Evolutionary conservation across 768 basidiomycete genomes (phyloP), one percentile per base, ranked within the genome.

Genomic region (Boletus subcaerulescens): DNA sequence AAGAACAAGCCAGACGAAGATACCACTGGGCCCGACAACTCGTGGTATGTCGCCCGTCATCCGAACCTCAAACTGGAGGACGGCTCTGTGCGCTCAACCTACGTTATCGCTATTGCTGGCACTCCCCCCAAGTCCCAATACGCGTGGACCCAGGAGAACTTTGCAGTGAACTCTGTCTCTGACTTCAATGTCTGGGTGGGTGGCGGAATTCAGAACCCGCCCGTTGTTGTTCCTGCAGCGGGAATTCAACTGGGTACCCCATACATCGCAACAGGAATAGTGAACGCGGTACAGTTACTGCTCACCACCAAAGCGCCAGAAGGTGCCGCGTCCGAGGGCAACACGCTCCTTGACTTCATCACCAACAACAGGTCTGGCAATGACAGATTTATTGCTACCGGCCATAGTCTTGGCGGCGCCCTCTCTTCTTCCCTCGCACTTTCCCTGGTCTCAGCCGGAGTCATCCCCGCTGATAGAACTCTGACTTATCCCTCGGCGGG

Each of bases 401-500:
- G 63, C 3, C 50, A 54, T 29, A 55, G 53, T 49, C 58, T 63
- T 26, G 58, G 55, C 5, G 55, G 52, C 8, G 35, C 50, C 1
- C 53, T 63, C 35, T 49, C 56, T 20, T 39, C 62, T 18, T 52
- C 57, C 31, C 31, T 61, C 14, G 56, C 63, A 1, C 52, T 65
- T n/a, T 29, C 59, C 17, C 45, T 64, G 0, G 53, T 57, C 5
- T 1, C 4, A 2, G 31, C 59, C 11, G n/a, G 36, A 10, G 14
- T 15, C 15, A n/a, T 57, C 24, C 20, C 42, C 15, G 45, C 12
- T 2, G 26, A 69, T 95, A 92, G 60, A 10, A 44, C 48, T 7
- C 22, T 63, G 3, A 52, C 50, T 2, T 64, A 63, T 29, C 45
- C 43, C 7, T 4, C 20, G 20, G 62, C 55, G 10, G 61, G 55